These are phyloP conservation scores for Bullera alba DNA, from an alignment of 768 basidiomycete genomes.

Conservation along the genomic window DNA sequence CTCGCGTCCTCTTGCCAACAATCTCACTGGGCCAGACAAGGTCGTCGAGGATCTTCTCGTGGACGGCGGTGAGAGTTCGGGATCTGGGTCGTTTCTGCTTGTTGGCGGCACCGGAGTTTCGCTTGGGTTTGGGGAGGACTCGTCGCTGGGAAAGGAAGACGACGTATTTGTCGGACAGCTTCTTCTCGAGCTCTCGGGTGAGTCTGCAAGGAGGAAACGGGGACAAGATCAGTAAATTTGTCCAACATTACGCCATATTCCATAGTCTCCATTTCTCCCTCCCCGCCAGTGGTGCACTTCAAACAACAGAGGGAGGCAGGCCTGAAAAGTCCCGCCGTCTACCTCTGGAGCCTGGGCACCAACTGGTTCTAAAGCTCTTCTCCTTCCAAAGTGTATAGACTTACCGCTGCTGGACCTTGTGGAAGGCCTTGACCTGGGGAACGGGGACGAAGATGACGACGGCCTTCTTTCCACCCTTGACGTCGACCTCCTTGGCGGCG, in stretches of 20 bases:
- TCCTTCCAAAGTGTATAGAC: conserved; percentile 29
- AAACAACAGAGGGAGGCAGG: conserved; percentile 38
- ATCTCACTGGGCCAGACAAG: conserved; percentile 99
- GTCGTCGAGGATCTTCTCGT: conserved; percentile 98
- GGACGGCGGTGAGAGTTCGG: conserved; percentile 93
- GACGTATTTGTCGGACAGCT: conserved; percentile 98
- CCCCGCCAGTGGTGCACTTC: neutral
- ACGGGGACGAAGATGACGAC: conserved; percentile 97
- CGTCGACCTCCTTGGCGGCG: conserved; percentile 96
- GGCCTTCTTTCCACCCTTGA: conserved; percentile 98
- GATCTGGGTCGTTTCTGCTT: conserved; percentile 94
- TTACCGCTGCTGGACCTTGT: conserved; percentile 92
- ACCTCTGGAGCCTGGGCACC: conserved; percentile 17
- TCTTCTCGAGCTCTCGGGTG: conserved; percentile 98
- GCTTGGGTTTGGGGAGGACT: conserved; percentile 94
- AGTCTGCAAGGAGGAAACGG: conserved; percentile 55
- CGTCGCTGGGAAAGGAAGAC: conserved; percentile 98
- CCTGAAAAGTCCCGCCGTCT: conserved; percentile 46
- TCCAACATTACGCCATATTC: neutral
- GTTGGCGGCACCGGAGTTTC: conserved; percentile 65
- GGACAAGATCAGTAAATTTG: conserved; percentile 10
- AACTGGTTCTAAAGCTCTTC: neutral
- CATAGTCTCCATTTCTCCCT: conserved; percentile 4
- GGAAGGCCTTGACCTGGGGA: conserved; percentile 96
- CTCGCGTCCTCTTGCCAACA: conserved; percentile 94